Base-by-base conservation (phyloP, 1,139 yeast species). In the Arxiozyma slooffiae region DNA sequence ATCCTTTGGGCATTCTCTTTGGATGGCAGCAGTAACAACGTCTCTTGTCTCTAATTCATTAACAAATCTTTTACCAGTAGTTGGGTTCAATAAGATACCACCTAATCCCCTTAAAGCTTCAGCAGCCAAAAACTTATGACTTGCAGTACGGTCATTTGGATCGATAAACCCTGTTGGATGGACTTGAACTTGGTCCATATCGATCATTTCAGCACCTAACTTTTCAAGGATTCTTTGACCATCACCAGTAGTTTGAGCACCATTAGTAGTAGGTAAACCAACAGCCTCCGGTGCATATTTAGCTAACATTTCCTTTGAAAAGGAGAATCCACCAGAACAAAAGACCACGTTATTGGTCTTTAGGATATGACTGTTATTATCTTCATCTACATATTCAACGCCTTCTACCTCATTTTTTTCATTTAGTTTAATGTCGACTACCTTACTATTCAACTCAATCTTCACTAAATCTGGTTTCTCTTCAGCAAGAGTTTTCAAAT, bases 111-210 rank as follows among this genome's bases (percentile, higher is more conserved):
- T 74, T 41, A 85, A 69, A 0, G 88, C 87, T 63, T 85, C 92
- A 1, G 92, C 92, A 17, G 89, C 89, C 45, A 85, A 70, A 59
- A 84, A 82, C 57, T 83, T 78, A 69, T 81, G 81, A 43, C 71
- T 73, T 53, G 64, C 69, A n/a, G 62, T 60, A 20, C 71, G 73
- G 57, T 82, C 85, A 50, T 75, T 71, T 47, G 81, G 81, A 57
- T 82, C 85, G 53, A 85, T 76, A 59, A 85, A 76, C 0, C 95
- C 95, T 8, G 94, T 84, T 23, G 95, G 95, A 59, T 83, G 90
- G 17, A 85, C 83, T 67, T 85, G 95, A 41, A 85, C 80, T 64
- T 84, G 82, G 47, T 83, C 87, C 79, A 85, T 74, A 63, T 84
- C 89, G 44, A 83, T 77, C 42, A 84, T 77, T 39, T 75, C 69